Base-by-base conservation (phyloP, 2,329 filamentous ascomycete genomes). In the Pestalotiopsis sp. region DNA sequence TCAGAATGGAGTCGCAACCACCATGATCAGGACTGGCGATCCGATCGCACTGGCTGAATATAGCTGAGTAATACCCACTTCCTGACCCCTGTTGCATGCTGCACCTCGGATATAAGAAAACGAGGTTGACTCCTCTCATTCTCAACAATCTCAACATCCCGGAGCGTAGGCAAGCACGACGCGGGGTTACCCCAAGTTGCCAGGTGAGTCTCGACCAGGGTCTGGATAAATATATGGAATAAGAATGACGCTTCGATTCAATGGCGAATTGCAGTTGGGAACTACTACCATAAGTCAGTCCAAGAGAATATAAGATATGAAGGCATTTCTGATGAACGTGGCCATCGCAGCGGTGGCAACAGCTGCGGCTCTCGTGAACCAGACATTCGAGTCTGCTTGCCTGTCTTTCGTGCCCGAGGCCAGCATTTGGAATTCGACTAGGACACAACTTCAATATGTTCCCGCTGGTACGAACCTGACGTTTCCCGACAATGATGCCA, bases 401-500 rank as follows among this genome's bases (percentile, higher is more conserved):
- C 63, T 70, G 17, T 12, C 66, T n/a, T 73, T 74, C 68, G 20
- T 49, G 1, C 70, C 72, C 4, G 67, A 66, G 45, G 14, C 38
- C 1, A 57, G 67, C 27, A 23, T 72, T 27, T 12, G 25, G 4
- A 70, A 71, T 13, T 68, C 68, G 25, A 71, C 66, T 3, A 40
- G 73, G 36, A 74, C 71, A n/a, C 66, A 58, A 5, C 72, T 73
- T 12, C 70, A 73, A 36, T 71, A 65, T 49, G 70, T 75, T 11
- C 5, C 71, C 27, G 68, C 73, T 6, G 70, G 68, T 2, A 68
- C 68, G 12, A 72, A 65, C 27, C 31, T 75, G n/a, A 62, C 67
- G 2, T 70, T 74, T 31, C 69, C 73, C 17, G 69, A 73, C 63
- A 73, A 72, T n/a, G 73, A 74, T 41, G 59, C 70, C 6, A 70